Percentiles rank a stretch among this genome's conserved stretches.
These are phyloP conservation scores for Hygrophorus pudorinus DNA, from an alignment of 768 basidiomycete genomes.

Conservation along the genomic window DNA sequence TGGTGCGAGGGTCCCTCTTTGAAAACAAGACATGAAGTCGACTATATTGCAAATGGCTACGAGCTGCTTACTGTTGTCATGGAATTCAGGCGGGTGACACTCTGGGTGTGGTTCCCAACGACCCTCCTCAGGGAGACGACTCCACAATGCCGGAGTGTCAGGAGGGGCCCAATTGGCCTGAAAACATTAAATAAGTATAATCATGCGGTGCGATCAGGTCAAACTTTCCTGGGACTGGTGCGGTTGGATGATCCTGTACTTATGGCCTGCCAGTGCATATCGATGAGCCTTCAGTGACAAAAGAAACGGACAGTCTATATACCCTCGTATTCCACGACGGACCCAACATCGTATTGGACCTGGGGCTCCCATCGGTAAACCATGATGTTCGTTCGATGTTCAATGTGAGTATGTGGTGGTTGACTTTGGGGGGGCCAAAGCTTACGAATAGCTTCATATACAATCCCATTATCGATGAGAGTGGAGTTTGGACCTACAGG, in stretches of 20 bases:
- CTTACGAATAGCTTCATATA: no score
- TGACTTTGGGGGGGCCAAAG: no score
- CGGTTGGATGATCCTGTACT: constrained; percentile 63
- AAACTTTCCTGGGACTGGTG: constrained; percentile 52
- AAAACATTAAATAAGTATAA: not conserved
- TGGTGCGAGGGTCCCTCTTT: constrained; percentile 6
- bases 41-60: no score
- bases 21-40: not conserved
- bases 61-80: constrained; percentile 2
- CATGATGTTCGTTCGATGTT: constrained; percentile 15
- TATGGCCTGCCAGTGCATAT: constrained; percentile 25
- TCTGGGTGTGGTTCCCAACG: constrained; percentile 13
- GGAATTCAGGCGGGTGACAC: constrained; percentile 12
- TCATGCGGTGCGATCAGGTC: constrained; percentile 1
- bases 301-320: not conserved
- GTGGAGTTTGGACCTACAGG: no score
- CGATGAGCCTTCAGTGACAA: not conserved
- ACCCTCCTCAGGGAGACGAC: constrained; percentile 28
- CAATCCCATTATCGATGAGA: no score
- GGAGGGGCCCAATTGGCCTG: constrained; percentile 62
- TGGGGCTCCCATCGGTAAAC: constrained; percentile 49
- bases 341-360: constrained; percentile 43
- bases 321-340: constrained; percentile 51
- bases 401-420: not conserved
- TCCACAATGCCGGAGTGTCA: constrained; percentile 59